These are phyloP conservation scores for Trifolium dubium DNA, from an alignment of 306 rosid species.

Conservation along the genomic window DNA sequence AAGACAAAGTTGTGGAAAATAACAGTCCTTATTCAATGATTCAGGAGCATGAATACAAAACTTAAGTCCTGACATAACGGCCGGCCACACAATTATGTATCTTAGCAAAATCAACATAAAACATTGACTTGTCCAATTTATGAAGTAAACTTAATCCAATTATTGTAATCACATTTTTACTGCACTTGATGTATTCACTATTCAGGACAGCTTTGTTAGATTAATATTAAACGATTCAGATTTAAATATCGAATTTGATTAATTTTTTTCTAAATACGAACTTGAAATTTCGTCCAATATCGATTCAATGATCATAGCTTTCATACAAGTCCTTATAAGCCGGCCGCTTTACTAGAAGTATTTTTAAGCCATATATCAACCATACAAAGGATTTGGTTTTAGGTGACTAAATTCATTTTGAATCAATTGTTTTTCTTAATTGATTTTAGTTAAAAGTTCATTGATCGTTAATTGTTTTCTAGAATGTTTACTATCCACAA, in stretches of 20 bases:
- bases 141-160: neutral
- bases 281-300: no score
- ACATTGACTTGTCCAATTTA: neutral
- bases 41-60: slow-evolving; percentile 36
- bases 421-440: neutral
- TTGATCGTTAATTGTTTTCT: neutral
- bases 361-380: neutral
- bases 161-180: no score
- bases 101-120: slow-evolving; percentile 4
- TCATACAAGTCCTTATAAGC: neutral
- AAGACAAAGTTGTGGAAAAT: neutral
- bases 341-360: neutral
- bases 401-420: neutral
- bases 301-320: no score
- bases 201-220: no score
- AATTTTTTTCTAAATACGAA: no score
- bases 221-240: no score
- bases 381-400: neutral
- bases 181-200: no score
- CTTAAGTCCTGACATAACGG: neutral
- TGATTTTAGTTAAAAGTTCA: neutral
- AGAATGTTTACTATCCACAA: slow-evolving; percentile 4
- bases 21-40: slow-evolving; percentile 16
- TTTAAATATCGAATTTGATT: no score
- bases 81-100: neutral